Evolutionary conservation across 2,329 filamentous ascomycete genomes (phyloP), one percentile per base, ranked within the genome.

Genomic region (Hypocrella siamensis): DNA sequence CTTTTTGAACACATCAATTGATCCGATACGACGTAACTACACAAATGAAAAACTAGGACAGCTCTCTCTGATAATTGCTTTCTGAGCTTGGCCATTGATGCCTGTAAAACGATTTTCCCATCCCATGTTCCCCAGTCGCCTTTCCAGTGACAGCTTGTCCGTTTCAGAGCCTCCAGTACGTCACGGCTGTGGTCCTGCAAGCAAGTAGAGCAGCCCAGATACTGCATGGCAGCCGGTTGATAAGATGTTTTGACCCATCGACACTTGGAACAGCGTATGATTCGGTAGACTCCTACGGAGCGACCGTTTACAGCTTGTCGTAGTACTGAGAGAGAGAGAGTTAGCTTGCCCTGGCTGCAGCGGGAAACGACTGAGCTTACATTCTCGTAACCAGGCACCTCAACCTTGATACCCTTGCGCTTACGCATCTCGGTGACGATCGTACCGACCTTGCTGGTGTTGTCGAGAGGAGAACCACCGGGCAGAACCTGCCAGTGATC

Each of bases 331-430:
- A 3, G 11, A 6, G 27, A 28, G 8, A 18, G 16, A 18, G n/a
- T n/a, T n/a, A n/a, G n/a, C n/a, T n/a, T n/a, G n/a, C n/a, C n/a
- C n/a, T n/a, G n/a, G n/a, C n/a, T n/a, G n/a, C n/a, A n/a, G n/a
- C n/a, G n/a, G n/a, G n/a, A n/a, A n/a, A n/a, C n/a, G n/a, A n/a
- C n/a, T n/a, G n/a, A n/a, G 81, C 83, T 84, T 75, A 90, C 84
- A 75, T 94, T 93, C 58, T 84, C 83, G 68, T 85, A 78, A 59
- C 79, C 82, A 51, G 90, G 88, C 58, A 94, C 81, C 53, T 84
- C 75, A 56, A 79, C 67, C 84, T 98, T 98, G 73, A 98, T 70
- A 84, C 88, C 90, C 84, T 98, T 98, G 67, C 88, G 83, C 79
- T 94, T 94, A 59, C 90, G 85, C 79, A 92, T 93, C 38, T 79